Base-by-base conservation (phyloP, 495 filamentous ascomycete genomes). In the Neurospora discreta region DNA sequence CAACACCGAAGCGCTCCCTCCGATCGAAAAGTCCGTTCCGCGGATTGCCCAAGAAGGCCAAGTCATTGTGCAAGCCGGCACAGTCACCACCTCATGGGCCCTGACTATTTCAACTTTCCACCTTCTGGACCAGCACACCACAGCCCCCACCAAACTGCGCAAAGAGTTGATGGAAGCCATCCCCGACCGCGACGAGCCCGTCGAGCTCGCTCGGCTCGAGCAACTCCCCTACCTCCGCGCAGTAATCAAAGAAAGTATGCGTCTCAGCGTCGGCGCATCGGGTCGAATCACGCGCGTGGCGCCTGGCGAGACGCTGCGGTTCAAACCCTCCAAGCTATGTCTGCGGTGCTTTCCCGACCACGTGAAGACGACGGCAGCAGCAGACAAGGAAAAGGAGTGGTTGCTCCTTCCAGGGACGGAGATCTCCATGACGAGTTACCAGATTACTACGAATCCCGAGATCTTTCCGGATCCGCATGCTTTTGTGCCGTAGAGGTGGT, bases 401-500 rank as follows among this genome's bases (percentile, higher is more conserved):
- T 5, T 43, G 39, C 23, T 73, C 15, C 60, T 68, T 36, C 20
- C 41, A 0, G 69, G 71, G 16, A 83, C 81, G 1, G 78, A 84
- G 0, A 75, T 87, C 20, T 80, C 80, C 44, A 83, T 83, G 74
- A 80, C 81, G 8, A 75, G 76, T 3, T 82, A 80, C 72, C 76
- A 81, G 70, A 78, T 85, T 3, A 81, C 83, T 52, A 78, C 76
- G 40, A 77, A 85, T 71, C 68, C 79, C 4, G 70, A 58, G 1
- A 77, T 85, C 26, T 88, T 84, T 72, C 79, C 84, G 2, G 75
- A 84, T 7, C 82, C 85, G 0, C 43, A 76, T 6, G 69, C 41
- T 18, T 87, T 87, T 69, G 68, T 77, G 16, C 85, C 86, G 0
- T 78, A 84, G 41, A 80, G 86, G 39, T 88, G 85, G 85, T 73